A percentile compares a stretch with the other conserved stretches of the same genome.
Conservation (phyloP, 2,329 filamentous ascomycete genomes). For the Sodiomyces alkalinus region DNA sequence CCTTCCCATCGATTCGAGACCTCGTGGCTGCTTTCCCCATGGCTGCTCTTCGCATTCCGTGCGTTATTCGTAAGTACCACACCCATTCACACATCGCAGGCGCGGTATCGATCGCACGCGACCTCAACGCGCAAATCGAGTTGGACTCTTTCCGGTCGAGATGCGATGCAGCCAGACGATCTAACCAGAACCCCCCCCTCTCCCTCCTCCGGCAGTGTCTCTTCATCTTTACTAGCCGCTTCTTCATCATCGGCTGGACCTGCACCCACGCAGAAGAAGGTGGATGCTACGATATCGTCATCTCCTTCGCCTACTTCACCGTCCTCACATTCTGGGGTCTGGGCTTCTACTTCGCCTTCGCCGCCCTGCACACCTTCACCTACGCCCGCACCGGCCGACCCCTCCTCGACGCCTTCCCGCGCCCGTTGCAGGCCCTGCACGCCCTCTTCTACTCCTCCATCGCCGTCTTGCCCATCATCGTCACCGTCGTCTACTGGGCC, state of each 20-base stretch:
- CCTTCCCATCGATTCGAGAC: conserved; percentile 56
- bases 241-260: conserved; percentile 54
- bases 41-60: conserved; percentile 41
- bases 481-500: conserved; percentile 57
- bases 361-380: conserved; percentile 51
- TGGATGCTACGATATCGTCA: conserved; percentile 29
- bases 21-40: conserved; percentile 64
- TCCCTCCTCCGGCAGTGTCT: conserved; percentile 25
- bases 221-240: conserved; percentile 55
- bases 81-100: too few species aligned
- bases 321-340: conserved; percentile 70
- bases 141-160: too few species aligned
- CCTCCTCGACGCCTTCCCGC: conserved; percentile 44
- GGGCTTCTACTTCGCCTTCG: conserved; percentile 60
- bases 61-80: conserved; percentile 37
- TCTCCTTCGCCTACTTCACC: conserved; percentile 71
- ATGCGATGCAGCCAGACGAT: too few species aligned
- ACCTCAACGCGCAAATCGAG: neutral
- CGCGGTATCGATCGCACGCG: neutral
- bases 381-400: conserved; percentile 42
- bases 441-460: conserved; percentile 47
- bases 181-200: too few species aligned
- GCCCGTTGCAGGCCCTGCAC: conserved; percentile 49
- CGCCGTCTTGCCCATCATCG: conserved; percentile 49
- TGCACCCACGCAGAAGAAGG: conserved; percentile 31